Evolutionary conservation across 148 eudicot species (phyloP), one percentile per base, ranked within the genome.

Genomic region (Fagopyrum esculentum): DNA sequence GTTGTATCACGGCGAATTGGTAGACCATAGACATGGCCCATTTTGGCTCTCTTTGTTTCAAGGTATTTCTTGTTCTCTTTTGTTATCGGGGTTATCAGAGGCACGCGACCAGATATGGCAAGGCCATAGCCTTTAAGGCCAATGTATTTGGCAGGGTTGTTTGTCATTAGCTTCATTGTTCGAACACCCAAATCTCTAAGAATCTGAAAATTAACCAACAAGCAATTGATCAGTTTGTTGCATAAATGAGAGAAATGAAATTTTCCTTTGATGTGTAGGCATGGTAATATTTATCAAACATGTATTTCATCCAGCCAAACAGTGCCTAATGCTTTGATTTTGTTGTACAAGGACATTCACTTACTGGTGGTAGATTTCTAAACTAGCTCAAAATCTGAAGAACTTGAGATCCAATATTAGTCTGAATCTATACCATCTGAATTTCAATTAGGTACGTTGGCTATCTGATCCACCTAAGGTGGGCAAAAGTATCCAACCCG

Each of bases 131-230:
- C 90, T 74, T 85, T 87, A 71, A 89, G 89, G 57, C 90, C 90
- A 6, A 45, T 45, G 74, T 85, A 89, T 66, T 89, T 89, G 15
- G 90, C 84, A n/a, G 93, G 93, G 74, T 89, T 89, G 82, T 89
- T 89, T 45, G 93, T 89, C 93, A 89, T 89, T 75, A 89, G 76
- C 83, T 81, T 85, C 93, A 89, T 85, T 6, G 87, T 89, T 77
- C 87, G 80, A 46, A 89, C 90, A 8, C 93, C 90, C 15, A 89
- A 86, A 73, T 87, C 90, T 78, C 90, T 85, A 45, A 89, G 74
- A 16, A 89, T 89, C 93, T 89, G 87, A 80, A 86, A 22, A 9
- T 51, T 45, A 17, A 10, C n/a, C 22, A 57, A 70, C 45, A 69
- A 63, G 8, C 6, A 63, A 29, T 59, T 35, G 15, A 35, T 63